Conservation (phyloP, 1,284 basidiomycete genomes). For the Ustilago bromivora region DNA sequence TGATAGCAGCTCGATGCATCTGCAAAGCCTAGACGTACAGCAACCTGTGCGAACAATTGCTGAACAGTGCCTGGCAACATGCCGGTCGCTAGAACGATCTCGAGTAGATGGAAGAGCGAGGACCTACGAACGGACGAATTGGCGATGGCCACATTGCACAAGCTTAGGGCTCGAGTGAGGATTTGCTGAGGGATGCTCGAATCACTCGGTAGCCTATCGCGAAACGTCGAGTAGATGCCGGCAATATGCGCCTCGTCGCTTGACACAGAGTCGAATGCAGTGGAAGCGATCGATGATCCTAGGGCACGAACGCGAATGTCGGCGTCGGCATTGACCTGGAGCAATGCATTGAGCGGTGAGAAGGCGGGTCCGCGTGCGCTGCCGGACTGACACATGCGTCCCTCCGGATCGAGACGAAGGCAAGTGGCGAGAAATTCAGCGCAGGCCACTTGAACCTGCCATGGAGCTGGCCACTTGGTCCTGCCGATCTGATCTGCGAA, state of each 20-base stretch:
- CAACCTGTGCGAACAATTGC: conserved; percentile 76
- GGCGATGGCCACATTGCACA: conserved; percentile 86
- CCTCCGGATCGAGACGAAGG: conserved; percentile 16
- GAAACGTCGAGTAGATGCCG: conserved; percentile 41
- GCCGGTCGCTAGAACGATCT: conserved; percentile 71
- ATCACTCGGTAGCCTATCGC: conserved; percentile 38
- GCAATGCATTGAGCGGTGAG: conserved; percentile 19
- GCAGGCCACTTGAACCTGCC: conserved; percentile 71
- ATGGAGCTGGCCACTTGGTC: conserved; percentile 33
- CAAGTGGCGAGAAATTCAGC: conserved; percentile 75
- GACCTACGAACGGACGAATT: conserved; percentile 84
- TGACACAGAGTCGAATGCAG: conserved; percentile 71
- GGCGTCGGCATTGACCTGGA: conserved; percentile 72
- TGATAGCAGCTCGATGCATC: conserved; percentile 79
- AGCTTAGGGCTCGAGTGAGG: conserved; percentile 80
- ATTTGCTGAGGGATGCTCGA: conserved; percentile 78
- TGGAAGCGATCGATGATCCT: conserved; percentile 76
- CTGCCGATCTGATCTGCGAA: conserved; percentile 41
- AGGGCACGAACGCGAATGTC: conserved; percentile 90
- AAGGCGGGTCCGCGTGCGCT: conserved; percentile 15
- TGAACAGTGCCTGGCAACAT: conserved; percentile 77
- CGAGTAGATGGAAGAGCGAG: conserved; percentile 87
- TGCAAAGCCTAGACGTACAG: conserved; percentile 78
- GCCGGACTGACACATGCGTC: conserved; percentile 12
- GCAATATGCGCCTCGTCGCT: conserved; percentile 22